Conservation (phyloP, 805 yeast genomes). For the Ogataea ganodermae region DNA sequence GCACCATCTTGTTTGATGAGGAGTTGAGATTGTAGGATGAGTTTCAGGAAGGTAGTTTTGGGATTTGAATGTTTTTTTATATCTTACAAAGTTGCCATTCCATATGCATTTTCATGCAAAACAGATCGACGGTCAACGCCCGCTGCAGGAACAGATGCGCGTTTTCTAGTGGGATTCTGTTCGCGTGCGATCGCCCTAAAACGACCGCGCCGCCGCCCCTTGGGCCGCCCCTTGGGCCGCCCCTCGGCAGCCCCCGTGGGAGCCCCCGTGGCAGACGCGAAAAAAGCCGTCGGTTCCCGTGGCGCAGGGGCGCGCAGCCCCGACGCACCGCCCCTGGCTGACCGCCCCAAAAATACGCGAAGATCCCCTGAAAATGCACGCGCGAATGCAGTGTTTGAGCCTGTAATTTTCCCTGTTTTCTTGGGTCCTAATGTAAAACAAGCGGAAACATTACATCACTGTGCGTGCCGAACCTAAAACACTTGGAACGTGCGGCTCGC, state of each 20-base stretch:
- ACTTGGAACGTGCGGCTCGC: not conserved
- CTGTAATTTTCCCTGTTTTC: not conserved
- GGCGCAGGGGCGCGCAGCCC: not conserved
- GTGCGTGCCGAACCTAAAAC: too few species aligned
- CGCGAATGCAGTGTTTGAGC: too few species aligned
- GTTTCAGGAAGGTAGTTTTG: not conserved
- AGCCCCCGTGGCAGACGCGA: too few species aligned
- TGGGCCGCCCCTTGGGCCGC: too few species aligned
- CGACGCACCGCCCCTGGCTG: not conserved
- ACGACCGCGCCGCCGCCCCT: too few species aligned
- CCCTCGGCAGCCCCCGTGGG: too few species aligned
- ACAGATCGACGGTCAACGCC: conserved; percentile 1
- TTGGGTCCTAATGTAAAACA: too few species aligned
- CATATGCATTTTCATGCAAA: not conserved
- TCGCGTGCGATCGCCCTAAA: too few species aligned
- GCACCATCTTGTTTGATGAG: conserved; percentile 5
- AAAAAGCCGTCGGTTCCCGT: too few species aligned
- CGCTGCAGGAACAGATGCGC: conserved; percentile 6
- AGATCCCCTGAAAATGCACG: too few species aligned
- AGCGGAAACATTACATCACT: too few species aligned
- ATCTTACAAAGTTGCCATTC: not conserved
- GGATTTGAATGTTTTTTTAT: not conserved
- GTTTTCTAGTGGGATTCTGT: too few species aligned
- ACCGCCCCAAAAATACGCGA: not conserved
- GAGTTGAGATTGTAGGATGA: not conserved